Conservation (phyloP, 148 eudicot genomes). For the Simmondsia chinensis region DNA sequence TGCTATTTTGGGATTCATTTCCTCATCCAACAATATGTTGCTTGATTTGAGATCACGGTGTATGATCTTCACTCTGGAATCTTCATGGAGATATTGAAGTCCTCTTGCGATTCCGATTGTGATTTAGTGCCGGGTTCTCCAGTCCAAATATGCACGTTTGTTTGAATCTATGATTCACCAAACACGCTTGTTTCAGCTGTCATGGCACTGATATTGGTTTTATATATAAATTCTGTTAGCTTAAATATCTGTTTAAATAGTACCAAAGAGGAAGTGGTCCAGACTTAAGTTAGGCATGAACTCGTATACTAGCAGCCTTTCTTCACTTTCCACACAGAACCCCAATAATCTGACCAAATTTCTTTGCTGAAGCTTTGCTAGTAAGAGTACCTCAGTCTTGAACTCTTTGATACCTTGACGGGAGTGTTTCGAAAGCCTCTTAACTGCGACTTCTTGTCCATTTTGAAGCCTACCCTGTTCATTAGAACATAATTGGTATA, state of each 20-base stretch:
- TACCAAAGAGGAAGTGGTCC: conserved; percentile 11
- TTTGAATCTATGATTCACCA: not conserved
- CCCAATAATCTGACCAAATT: conserved; percentile 24
- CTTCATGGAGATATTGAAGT: conserved; percentile 17
- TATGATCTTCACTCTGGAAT: conserved; percentile 8
- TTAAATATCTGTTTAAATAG: not conserved
- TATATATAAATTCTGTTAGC: not conserved
- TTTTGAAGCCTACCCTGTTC: conserved; percentile 12
- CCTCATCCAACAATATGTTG: conserved; percentile 8
- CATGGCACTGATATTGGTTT: too few relatives aligned
- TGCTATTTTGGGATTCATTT: conserved; percentile 12
- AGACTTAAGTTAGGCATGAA: conserved; percentile 18
- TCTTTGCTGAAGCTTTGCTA: conserved; percentile 26
- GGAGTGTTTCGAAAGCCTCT: conserved; percentile 21
- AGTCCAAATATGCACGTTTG: not conserved
- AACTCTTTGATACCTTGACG: conserved; percentile 16
- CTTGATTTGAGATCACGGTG: conserved; percentile 18
- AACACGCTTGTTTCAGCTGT: too few relatives aligned
- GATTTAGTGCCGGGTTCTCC: conserved; percentile 5
- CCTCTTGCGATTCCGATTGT: conserved; percentile 12
- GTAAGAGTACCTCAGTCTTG: conserved; percentile 14
- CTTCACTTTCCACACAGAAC: conserved; percentile 15
- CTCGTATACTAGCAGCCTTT: conserved; percentile 23
- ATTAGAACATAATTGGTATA: too few relatives aligned
- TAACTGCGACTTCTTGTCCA: conserved; percentile 17